A percentile compares a stretch with the other conserved stretches of the same genome.
These are phyloP conservation scores for Usnea hakonensis DNA, from an alignment of 495 filamentous ascomycete species.

Conservation along the genomic window DNA sequence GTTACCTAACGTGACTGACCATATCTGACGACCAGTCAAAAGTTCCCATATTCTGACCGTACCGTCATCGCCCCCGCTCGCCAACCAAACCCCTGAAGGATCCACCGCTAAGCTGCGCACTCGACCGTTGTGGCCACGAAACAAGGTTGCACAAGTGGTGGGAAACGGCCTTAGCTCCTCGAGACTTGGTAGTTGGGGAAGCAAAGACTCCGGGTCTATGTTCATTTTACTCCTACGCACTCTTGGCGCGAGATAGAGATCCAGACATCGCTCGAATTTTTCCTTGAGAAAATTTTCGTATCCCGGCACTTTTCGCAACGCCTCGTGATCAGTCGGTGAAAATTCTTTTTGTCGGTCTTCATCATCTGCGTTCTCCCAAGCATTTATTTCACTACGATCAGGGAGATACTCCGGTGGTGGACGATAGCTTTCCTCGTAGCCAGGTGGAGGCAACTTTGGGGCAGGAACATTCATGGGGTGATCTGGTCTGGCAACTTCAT, in stretches of 20 bases:
- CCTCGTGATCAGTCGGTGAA: conserved; percentile 69
- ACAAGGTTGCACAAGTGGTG: conserved; percentile 74
- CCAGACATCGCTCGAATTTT: conserved; percentile 89
- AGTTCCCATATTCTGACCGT: conserved; percentile 83
- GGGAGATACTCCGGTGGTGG: conserved; percentile 94
- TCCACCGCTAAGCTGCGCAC: conserved; percentile 76
- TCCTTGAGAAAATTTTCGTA: conserved; percentile 88
- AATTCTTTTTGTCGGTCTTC: conserved; percentile 90
- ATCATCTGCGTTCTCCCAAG: conserved; percentile 82
- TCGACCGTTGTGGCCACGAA: conserved; percentile 79
- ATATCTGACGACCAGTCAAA: conserved; percentile 76
- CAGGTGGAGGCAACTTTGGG: conserved; percentile 86
- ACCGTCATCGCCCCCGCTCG: conserved; percentile 91
- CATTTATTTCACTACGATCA: conserved; percentile 69
- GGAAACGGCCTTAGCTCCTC: conserved; percentile 92
- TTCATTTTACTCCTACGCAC: conserved; percentile 90
- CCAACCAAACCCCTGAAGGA: conserved; percentile 67
- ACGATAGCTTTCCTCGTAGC: conserved; percentile 92
- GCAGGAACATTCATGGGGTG: conserved; percentile 95
- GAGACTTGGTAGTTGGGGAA: conserved; percentile 91
- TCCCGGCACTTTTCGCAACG: conserved; percentile 86
- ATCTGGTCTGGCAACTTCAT: conserved; percentile 74
- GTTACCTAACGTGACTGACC: conserved; percentile 69
- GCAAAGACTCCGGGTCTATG: conserved; percentile 87
- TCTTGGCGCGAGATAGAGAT: conserved; percentile 89